Evolutionary conservation across 169 alveolate genomes (phyloP).

Genomic region (Plasmodium inui): DNA sequence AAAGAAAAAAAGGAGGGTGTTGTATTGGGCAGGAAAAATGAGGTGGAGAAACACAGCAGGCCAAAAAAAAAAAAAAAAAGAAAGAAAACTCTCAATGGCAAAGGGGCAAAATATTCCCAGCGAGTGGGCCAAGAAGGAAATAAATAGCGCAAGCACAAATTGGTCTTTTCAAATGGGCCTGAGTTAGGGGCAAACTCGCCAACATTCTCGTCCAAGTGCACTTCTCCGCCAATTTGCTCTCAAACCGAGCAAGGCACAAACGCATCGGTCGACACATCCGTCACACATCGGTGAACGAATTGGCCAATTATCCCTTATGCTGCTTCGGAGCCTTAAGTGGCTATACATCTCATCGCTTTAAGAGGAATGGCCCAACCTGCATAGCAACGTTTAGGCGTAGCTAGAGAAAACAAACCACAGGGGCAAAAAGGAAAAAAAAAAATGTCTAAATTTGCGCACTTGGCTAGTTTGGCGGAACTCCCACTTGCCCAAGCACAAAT

Average conservation of each 20-base stretch:
- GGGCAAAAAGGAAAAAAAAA: not conserved
- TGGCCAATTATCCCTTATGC: not conserved
- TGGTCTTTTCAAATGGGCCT: not conserved
- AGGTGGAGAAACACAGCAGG: not conserved
- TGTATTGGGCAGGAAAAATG: not conserved
- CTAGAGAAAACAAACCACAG: not conserved
- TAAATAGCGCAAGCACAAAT: not conserved
- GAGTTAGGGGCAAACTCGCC: not conserved
- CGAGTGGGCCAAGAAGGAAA: not conserved
- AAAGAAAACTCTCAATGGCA: not conserved
- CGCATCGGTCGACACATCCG: not conserved
- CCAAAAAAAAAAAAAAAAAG: not conserved
- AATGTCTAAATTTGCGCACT: not conserved
- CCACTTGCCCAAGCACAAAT: not conserved
- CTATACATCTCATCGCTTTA: not conserved
- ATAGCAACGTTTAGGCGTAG: not conserved
- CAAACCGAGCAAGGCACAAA: not conserved
- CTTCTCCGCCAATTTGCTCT: not conserved
- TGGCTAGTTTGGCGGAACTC: not conserved
- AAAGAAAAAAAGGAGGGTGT: not conserved
- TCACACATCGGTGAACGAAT: not conserved
- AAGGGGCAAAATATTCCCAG: not conserved
- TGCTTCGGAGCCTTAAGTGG: not conserved
- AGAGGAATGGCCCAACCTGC: not conserved
- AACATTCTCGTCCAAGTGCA: slow-evolving; percentile 1